Percentiles rank a stretch among this genome's conserved stretches.
These are phyloP conservation scores for Aspergillus felis DNA, from an alignment of 2,329 filamentous ascomycete species.

Conservation along the genomic window DNA sequence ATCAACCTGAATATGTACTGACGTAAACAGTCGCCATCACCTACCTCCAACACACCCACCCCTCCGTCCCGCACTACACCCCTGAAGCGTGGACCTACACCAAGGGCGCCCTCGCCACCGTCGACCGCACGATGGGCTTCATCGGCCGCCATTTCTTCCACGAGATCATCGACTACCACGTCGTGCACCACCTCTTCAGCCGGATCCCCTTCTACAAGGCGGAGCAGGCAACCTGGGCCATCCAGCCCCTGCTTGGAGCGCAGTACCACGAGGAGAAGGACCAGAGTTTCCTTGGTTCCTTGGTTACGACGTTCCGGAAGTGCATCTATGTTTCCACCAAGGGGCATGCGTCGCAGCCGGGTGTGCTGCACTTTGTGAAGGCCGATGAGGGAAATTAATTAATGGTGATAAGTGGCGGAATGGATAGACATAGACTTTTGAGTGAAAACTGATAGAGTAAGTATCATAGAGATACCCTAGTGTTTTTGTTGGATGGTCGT, in stretches of 20 bases:
- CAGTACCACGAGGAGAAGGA: conserved; percentile 43
- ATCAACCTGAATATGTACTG: conserved; percentile 2
- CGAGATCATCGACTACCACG: conserved; percentile 62
- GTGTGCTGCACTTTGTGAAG: conserved; percentile 19
- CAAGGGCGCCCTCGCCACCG: conserved; percentile 59
- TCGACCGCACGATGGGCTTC: conserved; percentile 63
- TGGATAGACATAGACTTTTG: neutral
- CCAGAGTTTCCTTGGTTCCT: conserved; percentile 43
- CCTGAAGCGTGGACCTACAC: conserved; percentile 59
- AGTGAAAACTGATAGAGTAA: neutral
- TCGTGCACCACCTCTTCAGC: conserved; percentile 61
- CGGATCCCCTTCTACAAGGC: conserved; percentile 61
- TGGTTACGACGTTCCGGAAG: conserved; percentile 46
- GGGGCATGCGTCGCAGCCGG: conserved; percentile 3
- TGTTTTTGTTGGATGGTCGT: neutral
- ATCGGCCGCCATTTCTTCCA: conserved; percentile 64
- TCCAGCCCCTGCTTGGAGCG: conserved; percentile 54
- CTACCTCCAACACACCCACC: conserved; percentile 69
- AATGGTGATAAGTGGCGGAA: neutral
- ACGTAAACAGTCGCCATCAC: conserved; percentile 61
- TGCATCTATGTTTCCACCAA: conserved; percentile 47
- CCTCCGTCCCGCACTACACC: conserved; percentile 55
- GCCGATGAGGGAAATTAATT: conserved; percentile 2
- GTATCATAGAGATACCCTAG: neutral
- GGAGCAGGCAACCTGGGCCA: conserved; percentile 55